Evolutionary conservation across 768 basidiomycete genomes (phyloP).

Genomic region (Russula virescens): DNA sequence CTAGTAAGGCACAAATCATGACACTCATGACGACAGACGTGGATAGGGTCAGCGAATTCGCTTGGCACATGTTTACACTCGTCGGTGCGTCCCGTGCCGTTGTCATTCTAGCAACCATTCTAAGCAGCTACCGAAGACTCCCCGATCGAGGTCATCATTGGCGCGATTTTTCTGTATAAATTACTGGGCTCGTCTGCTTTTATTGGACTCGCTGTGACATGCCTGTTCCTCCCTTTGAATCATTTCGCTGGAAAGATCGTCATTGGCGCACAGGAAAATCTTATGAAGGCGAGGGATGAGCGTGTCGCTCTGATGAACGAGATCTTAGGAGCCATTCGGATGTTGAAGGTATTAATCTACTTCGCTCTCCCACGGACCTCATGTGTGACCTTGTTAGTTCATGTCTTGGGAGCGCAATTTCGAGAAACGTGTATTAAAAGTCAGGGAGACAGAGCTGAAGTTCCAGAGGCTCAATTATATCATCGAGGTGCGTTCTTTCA

Average conservation of each 20-base stretch:
- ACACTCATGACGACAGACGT: constrained; percentile 95
- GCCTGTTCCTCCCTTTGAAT: constrained; percentile 63
- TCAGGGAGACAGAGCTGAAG: constrained; percentile 76
- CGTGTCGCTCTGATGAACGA: constrained; percentile 91
- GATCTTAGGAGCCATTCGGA: constrained; percentile 83
- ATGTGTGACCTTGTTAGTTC: constrained; percentile 45
- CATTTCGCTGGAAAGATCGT: constrained; percentile 80
- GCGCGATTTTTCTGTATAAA: constrained; percentile 67
- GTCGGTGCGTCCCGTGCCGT: constrained; percentile 43
- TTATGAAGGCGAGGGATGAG: constrained; percentile 91
- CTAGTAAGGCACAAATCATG: constrained; percentile 76
- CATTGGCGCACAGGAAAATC: constrained; percentile 69
- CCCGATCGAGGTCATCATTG: constrained; percentile 72
- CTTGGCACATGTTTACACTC: constrained; percentile 71
- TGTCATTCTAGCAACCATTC: background rate
- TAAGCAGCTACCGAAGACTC: constrained; percentile 47
- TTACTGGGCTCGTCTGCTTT: constrained; percentile 76
- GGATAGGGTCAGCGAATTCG: constrained; percentile 81
- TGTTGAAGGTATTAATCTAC: constrained; percentile 57
- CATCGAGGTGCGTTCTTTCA: constrained; percentile 52
- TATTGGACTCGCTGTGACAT: constrained; percentile 71
- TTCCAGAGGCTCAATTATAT: constrained; percentile 83
- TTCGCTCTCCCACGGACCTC: background rate
- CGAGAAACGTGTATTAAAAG: constrained; percentile 62
- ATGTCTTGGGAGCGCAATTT: constrained; percentile 96